These are phyloP conservation scores for Phalaenopsis hybrid DNA, from an alignment of 116 monocot species.

Conservation along the genomic window DNA sequence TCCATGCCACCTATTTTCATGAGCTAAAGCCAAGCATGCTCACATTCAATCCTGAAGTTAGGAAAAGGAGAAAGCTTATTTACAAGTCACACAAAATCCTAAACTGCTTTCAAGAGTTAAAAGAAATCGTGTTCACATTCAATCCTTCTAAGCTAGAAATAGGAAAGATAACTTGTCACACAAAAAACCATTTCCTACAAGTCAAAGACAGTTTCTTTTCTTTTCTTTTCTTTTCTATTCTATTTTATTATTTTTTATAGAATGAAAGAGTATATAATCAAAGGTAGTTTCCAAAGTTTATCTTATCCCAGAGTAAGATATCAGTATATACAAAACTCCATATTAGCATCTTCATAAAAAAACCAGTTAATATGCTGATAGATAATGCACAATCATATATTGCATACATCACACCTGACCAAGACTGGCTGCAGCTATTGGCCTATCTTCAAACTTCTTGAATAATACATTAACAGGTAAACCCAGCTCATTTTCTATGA, in stretches of 20 bases:
- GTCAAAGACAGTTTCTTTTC: too few relatives aligned
- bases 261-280: too few relatives aligned
- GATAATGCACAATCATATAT: not conserved
- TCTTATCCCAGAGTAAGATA: too few relatives aligned
- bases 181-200: too few relatives aligned
- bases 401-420: slow-evolving; percentile 64
- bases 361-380: not conserved
- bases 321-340: not conserved
- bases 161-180: too few relatives aligned
- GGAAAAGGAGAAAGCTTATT: not conserved
- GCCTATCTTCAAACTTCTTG: slow-evolving; percentile 77
- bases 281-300: too few relatives aligned
- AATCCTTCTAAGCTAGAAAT: too few relatives aligned
- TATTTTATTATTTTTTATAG: too few relatives aligned
- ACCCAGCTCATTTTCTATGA: slow-evolving; percentile 68
- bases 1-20: not conserved
- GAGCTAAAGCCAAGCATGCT: not conserved
- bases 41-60: too few relatives aligned
- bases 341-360: not conserved
- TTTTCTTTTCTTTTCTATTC: too few relatives aligned
- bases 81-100: not conserved
- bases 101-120: too few relatives aligned
- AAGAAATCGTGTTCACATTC: too few relatives aligned
- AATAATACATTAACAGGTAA: slow-evolving; percentile 55
- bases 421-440: slow-evolving; percentile 98